A percentile compares a stretch with the other conserved stretches of the same genome.
Conservation (phyloP, 129 eudicot species). For the Saussurea involucrata region DNA sequence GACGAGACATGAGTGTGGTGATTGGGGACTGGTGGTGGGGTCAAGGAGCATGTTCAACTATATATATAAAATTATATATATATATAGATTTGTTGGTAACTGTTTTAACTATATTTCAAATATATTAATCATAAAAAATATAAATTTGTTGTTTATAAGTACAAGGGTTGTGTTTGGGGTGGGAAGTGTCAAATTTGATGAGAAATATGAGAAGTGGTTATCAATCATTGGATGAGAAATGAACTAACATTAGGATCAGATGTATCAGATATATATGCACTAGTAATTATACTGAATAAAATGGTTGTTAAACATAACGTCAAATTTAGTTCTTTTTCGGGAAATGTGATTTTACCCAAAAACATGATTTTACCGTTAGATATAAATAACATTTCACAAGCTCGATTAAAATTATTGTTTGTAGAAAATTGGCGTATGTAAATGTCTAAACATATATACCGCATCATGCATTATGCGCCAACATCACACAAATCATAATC, state of each 20-base stretch:
- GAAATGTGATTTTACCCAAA: too few relatives aligned
- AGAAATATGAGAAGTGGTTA: too few relatives aligned
- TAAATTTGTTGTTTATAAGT: too few relatives aligned
- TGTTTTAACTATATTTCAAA: neutral
- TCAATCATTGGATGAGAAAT: too few relatives aligned
- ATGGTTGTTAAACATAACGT: neutral
- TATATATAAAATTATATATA: constrained; percentile 2
- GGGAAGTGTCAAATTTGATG: too few relatives aligned
- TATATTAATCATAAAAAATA: neutral
- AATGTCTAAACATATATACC: neutral
- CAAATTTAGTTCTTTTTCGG: neutral
- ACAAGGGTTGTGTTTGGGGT: too few relatives aligned
- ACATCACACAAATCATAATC: neutral
- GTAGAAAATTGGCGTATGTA: neutral
- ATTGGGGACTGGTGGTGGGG: constrained; percentile 16
- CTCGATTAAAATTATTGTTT: neutral
- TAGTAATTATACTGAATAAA: neutral
- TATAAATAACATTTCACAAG: neutral
- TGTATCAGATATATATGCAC: too few relatives aligned
- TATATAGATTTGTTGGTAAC: neutral
- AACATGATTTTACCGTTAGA: too few relatives aligned
- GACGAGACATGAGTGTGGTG: constrained; percentile 14
- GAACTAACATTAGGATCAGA: too few relatives aligned
- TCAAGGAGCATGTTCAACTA: constrained; percentile 9
- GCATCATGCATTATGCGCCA: neutral